These are phyloP conservation scores for Saccharomycopsis synnaedendra DNA, from an alignment of 805 yeast genomes.

Conservation along the genomic window DNA sequence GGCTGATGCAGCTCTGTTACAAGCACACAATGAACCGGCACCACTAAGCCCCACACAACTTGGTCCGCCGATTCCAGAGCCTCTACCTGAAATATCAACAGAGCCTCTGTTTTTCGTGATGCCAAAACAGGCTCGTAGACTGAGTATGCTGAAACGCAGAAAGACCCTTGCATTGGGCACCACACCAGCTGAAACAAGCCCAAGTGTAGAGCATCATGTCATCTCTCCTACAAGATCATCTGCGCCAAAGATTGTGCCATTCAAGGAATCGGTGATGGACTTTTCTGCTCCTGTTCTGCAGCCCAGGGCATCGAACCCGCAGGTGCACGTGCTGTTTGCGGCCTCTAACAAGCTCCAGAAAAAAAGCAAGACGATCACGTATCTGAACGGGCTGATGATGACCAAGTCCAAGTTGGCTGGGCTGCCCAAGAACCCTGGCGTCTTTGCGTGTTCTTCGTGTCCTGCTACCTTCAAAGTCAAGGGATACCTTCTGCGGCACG, in stretches of 20 bases:
- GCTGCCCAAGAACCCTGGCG: slow-evolving; percentile 57
- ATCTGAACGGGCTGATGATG: slow-evolving; percentile 9
- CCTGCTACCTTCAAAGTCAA: slow-evolving; percentile 78
- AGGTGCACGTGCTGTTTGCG: background rate
- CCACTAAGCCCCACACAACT: too few species aligned
- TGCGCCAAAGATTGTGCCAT: background rate
- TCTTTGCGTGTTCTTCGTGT: slow-evolving; percentile 50
- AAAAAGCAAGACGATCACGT: slow-evolving; percentile 4
- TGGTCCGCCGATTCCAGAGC: too few species aligned
- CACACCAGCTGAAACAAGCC: too few species aligned
- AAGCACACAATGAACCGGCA: too few species aligned
- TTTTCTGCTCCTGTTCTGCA: background rate
- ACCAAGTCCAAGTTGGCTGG: slow-evolving; percentile 6
- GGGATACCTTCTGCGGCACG: slow-evolving; percentile 76
- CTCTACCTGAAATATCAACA: too few species aligned
- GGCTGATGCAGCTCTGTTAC: too few species aligned
- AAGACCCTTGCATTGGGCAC: background rate
- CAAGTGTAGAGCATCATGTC: too few species aligned
- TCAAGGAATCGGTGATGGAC: slow-evolving; percentile 6
- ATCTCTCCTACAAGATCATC: too few species aligned
- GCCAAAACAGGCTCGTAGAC: background rate
- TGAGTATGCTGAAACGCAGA: background rate
- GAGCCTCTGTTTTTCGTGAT: too few species aligned
- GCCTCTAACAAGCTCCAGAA: background rate
- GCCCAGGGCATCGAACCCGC: background rate